Evolutionary conservation across 768 basidiomycete genomes (phyloP), one percentile per base, ranked within the genome.

Genomic region (Exidia glandulosa): DNA sequence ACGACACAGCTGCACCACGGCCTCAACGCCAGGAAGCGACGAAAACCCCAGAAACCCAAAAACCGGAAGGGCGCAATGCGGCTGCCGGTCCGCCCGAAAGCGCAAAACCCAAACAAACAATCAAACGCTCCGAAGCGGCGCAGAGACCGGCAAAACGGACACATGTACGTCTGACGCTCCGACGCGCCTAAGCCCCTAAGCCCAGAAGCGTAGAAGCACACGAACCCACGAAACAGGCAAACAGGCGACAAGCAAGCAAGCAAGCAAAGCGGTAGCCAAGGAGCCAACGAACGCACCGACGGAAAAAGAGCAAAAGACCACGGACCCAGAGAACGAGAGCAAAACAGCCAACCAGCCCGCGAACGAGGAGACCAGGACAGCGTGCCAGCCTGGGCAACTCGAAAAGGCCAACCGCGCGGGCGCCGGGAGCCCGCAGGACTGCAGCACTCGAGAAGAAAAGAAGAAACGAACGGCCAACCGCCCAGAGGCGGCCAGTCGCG

Each of bases 271-370:
- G 6, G 78, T 74, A 60, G 86, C 83, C 57, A 76, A 79, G 89
- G 88, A 93, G 19, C 90, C 90, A 4, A 91, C 76, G 10, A 90
- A 75, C 62, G 88, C 88, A 32, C 77, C 77, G 47, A 90, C 77
- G 3, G 85, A 81, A 27, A 23, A 79, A 77, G 36, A 83, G 82
- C 68, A 85, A 88, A 69, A 84, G 90, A 62, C 87, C 77, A 32
- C 91, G 78, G 62, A 79, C 81, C 66, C 79, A 79, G 7, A 76
- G 66, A n/a, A 72, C 73, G 90, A 76, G 50, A 91, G 74, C 66
- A 94, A 76, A 33, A 82, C 74, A 67, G 88, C 77, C n/a, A 80
- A n/a, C 25, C 50, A 54, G 50, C 50, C 50, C 16, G 41, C 16
- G n/a, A n/a, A n/a, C n/a, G n/a, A n/a, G n/a, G n/a, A n/a, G n/a